These are phyloP conservation scores for Mrakia gelida DNA, from an alignment of 768 basidiomycete genomes.

Conservation along the genomic window DNA sequence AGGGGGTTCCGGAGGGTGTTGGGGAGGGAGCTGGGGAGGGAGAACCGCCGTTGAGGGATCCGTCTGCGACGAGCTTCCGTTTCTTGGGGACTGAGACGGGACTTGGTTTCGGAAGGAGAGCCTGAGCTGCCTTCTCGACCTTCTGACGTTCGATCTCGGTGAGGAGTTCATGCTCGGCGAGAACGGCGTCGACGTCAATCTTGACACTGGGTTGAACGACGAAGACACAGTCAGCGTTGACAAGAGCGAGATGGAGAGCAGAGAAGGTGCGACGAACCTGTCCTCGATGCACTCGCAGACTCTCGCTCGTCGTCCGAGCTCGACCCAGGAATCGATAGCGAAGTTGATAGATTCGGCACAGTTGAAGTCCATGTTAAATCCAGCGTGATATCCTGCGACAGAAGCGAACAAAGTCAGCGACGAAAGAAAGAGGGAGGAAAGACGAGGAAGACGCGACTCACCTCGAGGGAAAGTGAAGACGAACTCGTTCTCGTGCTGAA, in stretches of 20 bases:
- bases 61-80: neutral
- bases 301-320: conserved; percentile 70
- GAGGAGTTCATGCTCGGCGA: conserved; percentile 52
- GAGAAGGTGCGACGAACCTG: conserved; percentile 45
- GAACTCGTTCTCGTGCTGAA: conserved; percentile 92
- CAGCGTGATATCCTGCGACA: conserved; percentile 76
- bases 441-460: neutral
- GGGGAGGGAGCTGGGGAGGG: neutral
- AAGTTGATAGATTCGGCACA: conserved; percentile 98
- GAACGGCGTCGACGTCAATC: conserved; percentile 84
- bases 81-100: conserved; percentile 4
- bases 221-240: conserved; percentile 44
- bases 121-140: neutral
- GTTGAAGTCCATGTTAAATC: conserved; percentile 93
- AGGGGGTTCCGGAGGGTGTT: neutral
- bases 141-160: conserved; percentile 36
- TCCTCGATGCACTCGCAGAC: conserved; percentile 46
- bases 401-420: neutral
- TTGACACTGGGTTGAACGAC: conserved; percentile 64
- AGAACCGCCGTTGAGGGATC: neutral
- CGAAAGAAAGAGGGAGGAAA: neutral
- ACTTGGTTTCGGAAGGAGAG: neutral
- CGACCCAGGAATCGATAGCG: conserved; percentile 89
- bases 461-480: conserved; percentile 83
- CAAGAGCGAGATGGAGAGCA: conserved; percentile 49